Percentiles rank a stretch among this genome's conserved stretches.
These are phyloP conservation scores for Cutaneotrichosporon sp. DNA, from an alignment of 1,284 basidiomycete species.

Conservation along the genomic window DNA sequence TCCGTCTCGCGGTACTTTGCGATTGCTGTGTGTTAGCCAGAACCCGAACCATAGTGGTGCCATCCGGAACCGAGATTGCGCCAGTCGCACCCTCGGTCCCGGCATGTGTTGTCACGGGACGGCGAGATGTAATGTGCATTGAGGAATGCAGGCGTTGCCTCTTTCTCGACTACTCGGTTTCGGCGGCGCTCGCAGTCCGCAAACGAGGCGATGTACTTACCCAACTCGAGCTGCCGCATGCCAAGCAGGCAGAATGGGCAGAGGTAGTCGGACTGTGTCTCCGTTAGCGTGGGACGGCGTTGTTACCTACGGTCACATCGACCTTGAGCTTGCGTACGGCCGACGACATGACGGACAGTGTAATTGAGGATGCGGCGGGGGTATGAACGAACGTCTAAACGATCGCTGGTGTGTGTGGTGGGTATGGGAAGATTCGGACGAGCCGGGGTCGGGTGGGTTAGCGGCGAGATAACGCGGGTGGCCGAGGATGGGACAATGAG, in stretches of 20 bases:
- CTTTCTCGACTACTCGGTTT: too few relatives aligned
- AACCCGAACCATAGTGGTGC: too few relatives aligned
- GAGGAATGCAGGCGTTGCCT: too few relatives aligned
- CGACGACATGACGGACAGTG: slow-evolving; percentile 1
- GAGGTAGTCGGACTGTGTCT: slow-evolving; percentile 35
- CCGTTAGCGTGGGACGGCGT: slow-evolving; percentile 1
- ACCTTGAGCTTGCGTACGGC: slow-evolving; percentile 19
- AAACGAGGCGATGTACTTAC: too few relatives aligned
- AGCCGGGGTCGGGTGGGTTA: too few relatives aligned
- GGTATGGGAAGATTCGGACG: too few relatives aligned
- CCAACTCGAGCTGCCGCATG: slow-evolving; percentile 33
- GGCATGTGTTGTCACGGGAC: too few relatives aligned
- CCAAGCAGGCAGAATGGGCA: slow-evolving; percentile 44
- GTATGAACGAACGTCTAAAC: background rate
- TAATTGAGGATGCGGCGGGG: background rate
- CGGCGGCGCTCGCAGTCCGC: too few relatives aligned
- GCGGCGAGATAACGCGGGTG: background rate
- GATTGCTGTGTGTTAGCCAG: slow-evolving; percentile 17
- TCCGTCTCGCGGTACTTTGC: slow-evolving; percentile 23
- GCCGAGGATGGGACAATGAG: background rate
- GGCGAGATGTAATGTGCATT: too few relatives aligned
- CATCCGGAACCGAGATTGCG: too few relatives aligned
- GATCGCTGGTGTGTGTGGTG: background rate
- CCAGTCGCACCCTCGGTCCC: too few relatives aligned
- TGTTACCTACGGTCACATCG: slow-evolving; percentile 28